phyloP scores from a whole-genome alignment of 306 rosid genomes.

The Glycine soja region DNA sequence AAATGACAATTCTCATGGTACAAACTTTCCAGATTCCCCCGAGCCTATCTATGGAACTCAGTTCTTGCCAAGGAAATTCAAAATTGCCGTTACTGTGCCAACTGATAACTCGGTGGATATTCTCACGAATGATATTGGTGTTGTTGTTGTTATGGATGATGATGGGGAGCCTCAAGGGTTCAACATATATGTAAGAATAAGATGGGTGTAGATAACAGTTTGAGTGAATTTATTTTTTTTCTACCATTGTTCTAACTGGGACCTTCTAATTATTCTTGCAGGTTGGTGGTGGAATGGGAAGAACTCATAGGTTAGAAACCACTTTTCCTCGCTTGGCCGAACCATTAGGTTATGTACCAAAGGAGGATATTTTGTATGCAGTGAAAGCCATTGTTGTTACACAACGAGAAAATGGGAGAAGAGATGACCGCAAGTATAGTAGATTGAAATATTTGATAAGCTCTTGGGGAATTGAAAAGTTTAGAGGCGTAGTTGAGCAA shows the following conservation, averaged over 20 bases:
- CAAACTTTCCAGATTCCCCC: slow-evolving; percentile 86
- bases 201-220: slow-evolving; percentile 18
- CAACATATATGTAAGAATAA: slow-evolving; percentile 82
- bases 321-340: slow-evolving; percentile 93
- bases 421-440: slow-evolving; percentile 97
- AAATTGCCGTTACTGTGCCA: slow-evolving; percentile 97
- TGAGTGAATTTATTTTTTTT: slow-evolving; percentile 11
- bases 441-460: slow-evolving; percentile 92
- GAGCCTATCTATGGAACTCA: slow-evolving; percentile 99
- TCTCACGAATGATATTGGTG: slow-evolving; percentile 92
- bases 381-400: slow-evolving; percentile 95
- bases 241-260: slow-evolving; percentile 33
- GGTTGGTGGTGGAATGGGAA: slow-evolving; percentile 99
- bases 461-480: slow-evolving; percentile 98
- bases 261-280: slow-evolving; percentile 53
- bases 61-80: slow-evolving; percentile 96
- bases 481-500: slow-evolving; percentile 77
- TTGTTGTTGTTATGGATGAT: slow-evolving; percentile 80
- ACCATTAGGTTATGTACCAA: slow-evolving; percentile 91
- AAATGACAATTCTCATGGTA: slow-evolving; percentile 91
- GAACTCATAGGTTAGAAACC: slow-evolving; percentile 86
- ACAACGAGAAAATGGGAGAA: slow-evolving; percentile 95
- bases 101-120: slow-evolving; percentile 95
- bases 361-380: slow-evolving; percentile 93
- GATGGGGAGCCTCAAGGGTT: slow-evolving; percentile 90